phyloP scores from a whole-genome alignment of 139 green algal species.

The Chlamydomonas incerta region DNA sequence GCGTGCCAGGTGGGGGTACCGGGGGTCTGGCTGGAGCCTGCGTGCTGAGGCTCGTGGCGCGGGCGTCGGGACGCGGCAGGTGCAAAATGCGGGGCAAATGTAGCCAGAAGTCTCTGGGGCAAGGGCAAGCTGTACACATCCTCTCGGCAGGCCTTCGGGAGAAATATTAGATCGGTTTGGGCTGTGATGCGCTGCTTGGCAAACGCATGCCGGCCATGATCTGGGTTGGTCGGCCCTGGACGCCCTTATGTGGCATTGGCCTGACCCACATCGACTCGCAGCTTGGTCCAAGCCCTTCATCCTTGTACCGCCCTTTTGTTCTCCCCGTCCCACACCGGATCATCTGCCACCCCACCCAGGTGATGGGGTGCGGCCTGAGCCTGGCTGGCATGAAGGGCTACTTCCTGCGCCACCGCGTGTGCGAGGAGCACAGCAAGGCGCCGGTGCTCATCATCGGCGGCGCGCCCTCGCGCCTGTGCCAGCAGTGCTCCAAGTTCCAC shows the following conservation, averaged over 20 bases:
- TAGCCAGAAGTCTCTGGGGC: no score
- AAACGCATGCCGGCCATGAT: no score
- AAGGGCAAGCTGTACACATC: no score
- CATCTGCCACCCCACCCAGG: not conserved
- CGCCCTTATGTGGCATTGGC: not conserved
- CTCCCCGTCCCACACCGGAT: no score
- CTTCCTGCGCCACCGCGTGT: constrained; percentile 39
- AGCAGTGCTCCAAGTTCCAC: constrained; percentile 45
- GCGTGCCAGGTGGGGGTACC: constrained; percentile 16
- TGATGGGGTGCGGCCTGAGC: constrained; percentile 12
- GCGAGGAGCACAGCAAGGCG: constrained; percentile 40
- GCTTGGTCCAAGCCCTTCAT: not conserved
- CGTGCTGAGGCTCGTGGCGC: not conserved
- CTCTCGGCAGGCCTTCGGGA: no score
- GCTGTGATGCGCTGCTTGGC: no score
- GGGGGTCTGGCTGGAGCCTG: not conserved
- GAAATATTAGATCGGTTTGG: no score
- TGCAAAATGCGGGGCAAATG: no score
- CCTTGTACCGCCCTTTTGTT: not conserved
- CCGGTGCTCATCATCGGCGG: constrained; percentile 16
- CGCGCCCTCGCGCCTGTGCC: constrained; percentile 18
- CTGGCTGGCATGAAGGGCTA: constrained; percentile 44
- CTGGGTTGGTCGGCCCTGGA: no score
- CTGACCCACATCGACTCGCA: not conserved
- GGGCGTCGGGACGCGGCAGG: not conserved